A percentile compares a stretch with the other conserved stretches of the same genome.
Conservation (phyloP, 192 early-diverging fungal species). For the Gryganskiella cystojenkinii region DNA sequence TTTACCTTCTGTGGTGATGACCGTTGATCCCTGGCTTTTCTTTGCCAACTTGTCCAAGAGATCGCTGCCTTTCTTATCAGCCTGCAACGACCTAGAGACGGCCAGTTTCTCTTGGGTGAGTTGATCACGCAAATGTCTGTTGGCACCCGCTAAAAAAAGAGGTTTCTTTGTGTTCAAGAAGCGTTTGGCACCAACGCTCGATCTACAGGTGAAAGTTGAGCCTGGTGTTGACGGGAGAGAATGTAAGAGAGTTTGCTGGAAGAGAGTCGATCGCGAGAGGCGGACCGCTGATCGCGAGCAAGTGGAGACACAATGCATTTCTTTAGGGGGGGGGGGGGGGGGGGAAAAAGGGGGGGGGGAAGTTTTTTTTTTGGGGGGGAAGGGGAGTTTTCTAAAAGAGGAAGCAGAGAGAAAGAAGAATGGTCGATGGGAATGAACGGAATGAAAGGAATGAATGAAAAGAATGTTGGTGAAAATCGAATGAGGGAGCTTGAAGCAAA, state of each 20-base stretch:
- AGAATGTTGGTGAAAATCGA: neutral
- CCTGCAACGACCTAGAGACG: neutral
- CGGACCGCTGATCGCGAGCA: too few relatives aligned
- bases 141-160: constrained; percentile 15
- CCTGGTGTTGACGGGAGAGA: neutral
- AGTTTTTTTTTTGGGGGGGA: too few relatives aligned
- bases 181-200: neutral
- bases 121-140: neutral
- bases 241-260: constrained; percentile 3
- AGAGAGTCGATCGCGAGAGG: too few relatives aligned
- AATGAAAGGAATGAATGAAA: neutral
- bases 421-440: too few relatives aligned
- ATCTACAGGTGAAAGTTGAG: neutral
- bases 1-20: constrained; percentile 26
- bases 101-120: constrained; percentile 2
- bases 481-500: neutral
- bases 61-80: constrained; percentile 10
- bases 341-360: neutral
- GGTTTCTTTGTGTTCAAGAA: constrained; percentile 18
- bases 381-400: too few relatives aligned
- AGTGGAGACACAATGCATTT: neutral
- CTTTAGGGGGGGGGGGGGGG: neutral
- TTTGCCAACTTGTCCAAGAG: constrained; percentile 14
- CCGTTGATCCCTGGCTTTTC: constrained; percentile 3
- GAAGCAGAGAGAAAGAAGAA: too few relatives aligned